These are phyloP conservation scores for Dysphania ambrosioides DNA, from an alignment of 148 eudicot species.

Conservation along the genomic window DNA sequence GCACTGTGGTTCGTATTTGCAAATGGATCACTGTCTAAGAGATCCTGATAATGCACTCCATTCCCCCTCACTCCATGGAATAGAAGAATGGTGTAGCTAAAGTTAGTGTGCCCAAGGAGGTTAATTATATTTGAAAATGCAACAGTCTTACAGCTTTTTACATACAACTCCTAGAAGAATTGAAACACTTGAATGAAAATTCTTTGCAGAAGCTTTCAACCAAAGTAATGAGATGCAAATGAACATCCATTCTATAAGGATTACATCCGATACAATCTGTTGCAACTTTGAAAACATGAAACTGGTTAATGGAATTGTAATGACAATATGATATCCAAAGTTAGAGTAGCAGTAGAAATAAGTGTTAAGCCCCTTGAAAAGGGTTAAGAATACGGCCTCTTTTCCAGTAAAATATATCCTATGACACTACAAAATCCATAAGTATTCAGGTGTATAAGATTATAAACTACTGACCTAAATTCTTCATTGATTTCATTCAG, in stretches of 20 bases:
- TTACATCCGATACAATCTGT: background rate
- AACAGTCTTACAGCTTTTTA: background rate
- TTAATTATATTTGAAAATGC: background rate
- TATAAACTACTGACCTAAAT: conserved; percentile 63
- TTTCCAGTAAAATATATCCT: background rate
- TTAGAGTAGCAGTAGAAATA: background rate
- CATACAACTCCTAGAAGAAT: background rate
- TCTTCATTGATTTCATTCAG: conserved; percentile 78
- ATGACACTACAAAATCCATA: background rate
- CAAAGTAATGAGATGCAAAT: background rate
- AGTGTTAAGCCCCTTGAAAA: background rate
- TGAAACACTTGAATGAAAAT: background rate
- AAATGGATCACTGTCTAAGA: background rate
- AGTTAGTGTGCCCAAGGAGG: background rate
- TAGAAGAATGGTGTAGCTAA: background rate
- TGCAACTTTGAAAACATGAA: background rate
- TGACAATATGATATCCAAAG: background rate
- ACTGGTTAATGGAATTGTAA: background rate
- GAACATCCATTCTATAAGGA: background rate
- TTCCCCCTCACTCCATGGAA: background rate
- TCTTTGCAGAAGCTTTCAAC: background rate
- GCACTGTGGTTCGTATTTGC: background rate
- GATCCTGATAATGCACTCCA: background rate
- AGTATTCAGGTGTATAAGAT: background rate
- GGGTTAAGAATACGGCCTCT: background rate